A percentile compares a stretch with the other conserved stretches of the same genome.
These are phyloP conservation scores for Bonia amplexicaulis DNA, from an alignment of 176 grass and related monocot genomes.

Conservation along the genomic window DNA sequence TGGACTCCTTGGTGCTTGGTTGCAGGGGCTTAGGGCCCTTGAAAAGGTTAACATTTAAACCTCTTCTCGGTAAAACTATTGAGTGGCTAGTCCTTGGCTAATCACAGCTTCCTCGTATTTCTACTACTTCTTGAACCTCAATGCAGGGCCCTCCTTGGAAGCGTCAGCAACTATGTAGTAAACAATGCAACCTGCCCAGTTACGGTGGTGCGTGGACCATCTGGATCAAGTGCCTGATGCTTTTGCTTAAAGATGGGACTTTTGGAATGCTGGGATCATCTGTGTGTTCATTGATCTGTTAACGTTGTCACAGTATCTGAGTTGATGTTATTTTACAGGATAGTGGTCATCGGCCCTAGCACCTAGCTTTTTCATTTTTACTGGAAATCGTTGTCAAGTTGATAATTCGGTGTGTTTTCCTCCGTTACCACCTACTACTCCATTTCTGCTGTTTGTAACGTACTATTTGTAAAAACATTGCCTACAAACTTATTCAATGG, in stretches of 20 bases:
- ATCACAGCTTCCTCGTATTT: background rate
- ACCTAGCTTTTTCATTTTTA: background rate
- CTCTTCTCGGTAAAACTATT: background rate
- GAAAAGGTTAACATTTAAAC: constrained; percentile 57
- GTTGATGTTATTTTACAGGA: background rate
- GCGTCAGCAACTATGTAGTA: constrained; percentile 87
- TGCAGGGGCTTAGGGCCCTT: constrained; percentile 74
- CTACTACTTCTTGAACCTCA: constrained; percentile 1
- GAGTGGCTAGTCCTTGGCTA: background rate
- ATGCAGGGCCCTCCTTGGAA: constrained; percentile 73
- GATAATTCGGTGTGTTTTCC: background rate
- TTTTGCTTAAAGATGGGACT: constrained; percentile 1
- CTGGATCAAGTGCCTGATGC: constrained; percentile 20
- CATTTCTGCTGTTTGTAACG: background rate
- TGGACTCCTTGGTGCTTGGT: constrained; percentile 61
- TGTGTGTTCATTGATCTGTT: background rate
- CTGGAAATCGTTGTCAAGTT: background rate
- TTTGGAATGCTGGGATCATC: background rate
- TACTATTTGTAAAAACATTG: background rate
- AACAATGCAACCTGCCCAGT: constrained; percentile 71
- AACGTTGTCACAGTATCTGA: background rate
- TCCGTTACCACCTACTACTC: background rate
- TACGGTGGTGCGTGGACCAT: constrained; percentile 55
- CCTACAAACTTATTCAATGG: background rate
- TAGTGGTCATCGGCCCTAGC: background rate